Percentiles rank a stretch among this genome's conserved stretches.
phyloP scores from a whole-genome alignment of 1,139 yeast species.

The Sugiyamaella sp. region DNA sequence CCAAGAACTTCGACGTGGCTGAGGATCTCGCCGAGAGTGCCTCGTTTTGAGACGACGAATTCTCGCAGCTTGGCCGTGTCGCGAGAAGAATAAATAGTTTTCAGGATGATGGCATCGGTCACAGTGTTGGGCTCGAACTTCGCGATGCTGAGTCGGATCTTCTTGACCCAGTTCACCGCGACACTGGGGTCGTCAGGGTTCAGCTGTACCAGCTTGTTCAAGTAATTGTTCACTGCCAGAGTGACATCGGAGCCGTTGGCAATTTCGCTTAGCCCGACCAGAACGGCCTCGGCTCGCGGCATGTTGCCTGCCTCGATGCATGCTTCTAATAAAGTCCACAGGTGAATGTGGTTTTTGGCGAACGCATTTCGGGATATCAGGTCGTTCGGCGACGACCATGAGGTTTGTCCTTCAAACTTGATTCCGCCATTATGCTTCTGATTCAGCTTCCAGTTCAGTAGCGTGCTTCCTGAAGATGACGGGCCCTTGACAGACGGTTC shows the following conservation, averaged over 20 bases:
- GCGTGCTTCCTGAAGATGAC: not conserved
- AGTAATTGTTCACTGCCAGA: conserved; percentile 54
- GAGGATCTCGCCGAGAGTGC: conserved; percentile 49
- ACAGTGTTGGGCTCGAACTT: conserved; percentile 38
- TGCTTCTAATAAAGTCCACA: conserved; percentile 81
- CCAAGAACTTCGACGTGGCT: conserved; percentile 71
- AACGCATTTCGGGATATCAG: conserved; percentile 38
- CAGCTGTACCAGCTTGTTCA: conserved; percentile 48
- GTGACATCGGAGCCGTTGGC: conserved; percentile 44
- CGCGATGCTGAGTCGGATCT: conserved; percentile 34
- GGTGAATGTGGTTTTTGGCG: conserved; percentile 57
- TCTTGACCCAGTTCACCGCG: conserved; percentile 38
- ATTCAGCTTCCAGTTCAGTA: conserved; percentile 1
- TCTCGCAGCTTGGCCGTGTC: conserved; percentile 27
- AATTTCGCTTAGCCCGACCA: conserved; percentile 57
- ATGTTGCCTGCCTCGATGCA: conserved; percentile 69
- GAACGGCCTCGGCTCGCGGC: conserved; percentile 69
- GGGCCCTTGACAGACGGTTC: not conserved
- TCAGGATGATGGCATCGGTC: conserved; percentile 44
- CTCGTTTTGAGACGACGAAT: conserved; percentile 40
- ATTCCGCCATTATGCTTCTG: conserved; percentile 11
- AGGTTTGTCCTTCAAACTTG: conserved; percentile 23
- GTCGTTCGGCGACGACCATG: conserved; percentile 44
- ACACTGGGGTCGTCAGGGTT: conserved; percentile 39
- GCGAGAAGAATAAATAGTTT: conserved; percentile 37